A percentile compares a stretch with the other conserved stretches of the same genome.
Conservation (phyloP, 495 filamentous ascomycete genomes). For the Aspergillus cristatus region DNA sequence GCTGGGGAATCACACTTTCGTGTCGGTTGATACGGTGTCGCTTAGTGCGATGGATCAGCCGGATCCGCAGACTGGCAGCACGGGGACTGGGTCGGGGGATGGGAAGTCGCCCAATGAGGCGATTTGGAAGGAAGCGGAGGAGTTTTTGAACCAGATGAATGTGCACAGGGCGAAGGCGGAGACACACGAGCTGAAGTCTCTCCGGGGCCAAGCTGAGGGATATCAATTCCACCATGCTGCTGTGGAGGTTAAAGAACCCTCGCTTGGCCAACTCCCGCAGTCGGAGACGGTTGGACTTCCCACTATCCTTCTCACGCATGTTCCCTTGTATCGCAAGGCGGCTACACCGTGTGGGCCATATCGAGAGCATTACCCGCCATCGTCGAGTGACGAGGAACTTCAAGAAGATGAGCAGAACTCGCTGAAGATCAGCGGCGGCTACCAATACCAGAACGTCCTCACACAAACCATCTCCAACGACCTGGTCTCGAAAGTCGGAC, state of each 20-base stretch:
- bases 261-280: slow-evolving; percentile 15
- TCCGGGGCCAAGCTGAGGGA: slow-evolving; percentile 34
- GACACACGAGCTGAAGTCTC: slow-evolving; percentile 28
- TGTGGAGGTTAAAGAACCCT: slow-evolving; percentile 17
- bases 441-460: slow-evolving; percentile 96
- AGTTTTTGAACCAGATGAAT: slow-evolving; percentile 63
- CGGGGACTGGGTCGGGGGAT: slow-evolving; percentile 26
- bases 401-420: slow-evolving; percentile 68
- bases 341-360: slow-evolving; percentile 88
- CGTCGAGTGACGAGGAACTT: slow-evolving; percentile 48
- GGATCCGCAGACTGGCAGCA: slow-evolving; percentile 38
- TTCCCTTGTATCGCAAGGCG: slow-evolving; percentile 72
- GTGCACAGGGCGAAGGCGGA: slow-evolving; percentile 33
- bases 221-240: slow-evolving; percentile 40
- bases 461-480: slow-evolving; percentile 60
- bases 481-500: slow-evolving; percentile 62
- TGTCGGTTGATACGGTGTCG: slow-evolving; percentile 82
- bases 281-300: slow-evolving; percentile 48
- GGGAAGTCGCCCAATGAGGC: slow-evolving; percentile 32
- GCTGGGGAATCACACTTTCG: slow-evolving; percentile 90
- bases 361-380: slow-evolving; percentile 70
- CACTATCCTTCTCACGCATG: slow-evolving; percentile 79
- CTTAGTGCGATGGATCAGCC: slow-evolving; percentile 61
- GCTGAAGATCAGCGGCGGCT: slow-evolving; percentile 64
- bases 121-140: slow-evolving; percentile 66